Evolutionary conservation across 2,329 filamentous ascomycete genomes (phyloP).

Genomic region (Hortaea sp.): DNA sequence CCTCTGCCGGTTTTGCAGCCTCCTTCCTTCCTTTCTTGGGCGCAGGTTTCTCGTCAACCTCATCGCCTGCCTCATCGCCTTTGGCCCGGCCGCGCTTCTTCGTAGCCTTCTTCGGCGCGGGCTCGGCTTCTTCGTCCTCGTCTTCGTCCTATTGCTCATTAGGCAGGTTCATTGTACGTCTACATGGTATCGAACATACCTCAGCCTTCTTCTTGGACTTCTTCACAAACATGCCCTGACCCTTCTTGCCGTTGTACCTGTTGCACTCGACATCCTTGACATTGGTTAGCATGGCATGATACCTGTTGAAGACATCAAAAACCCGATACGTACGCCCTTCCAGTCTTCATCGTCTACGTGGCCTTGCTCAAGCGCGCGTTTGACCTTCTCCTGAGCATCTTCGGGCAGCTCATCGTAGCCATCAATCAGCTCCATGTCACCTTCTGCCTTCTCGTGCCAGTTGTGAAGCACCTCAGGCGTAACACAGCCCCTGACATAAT

Average conservation of each 20-base stretch:
- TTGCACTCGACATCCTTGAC: constrained; percentile 65
- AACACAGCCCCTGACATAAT: constrained; percentile 66
- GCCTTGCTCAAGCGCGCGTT: constrained; percentile 60
- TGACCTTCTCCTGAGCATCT: constrained; percentile 63
- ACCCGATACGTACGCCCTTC: constrained; percentile 59
- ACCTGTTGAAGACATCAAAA: background rate
- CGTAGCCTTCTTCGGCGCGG: constrained; percentile 5
- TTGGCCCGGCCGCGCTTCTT: constrained; percentile 13
- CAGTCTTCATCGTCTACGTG: constrained; percentile 80
- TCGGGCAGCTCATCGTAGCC: constrained; percentile 67
- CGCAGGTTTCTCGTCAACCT: constrained; percentile 7
- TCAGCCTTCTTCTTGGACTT: constrained; percentile 22
- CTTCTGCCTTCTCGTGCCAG: constrained; percentile 48
- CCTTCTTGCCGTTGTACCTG: constrained; percentile 45
- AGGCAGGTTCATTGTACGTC: too few relatives aligned
- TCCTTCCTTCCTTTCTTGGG: constrained; percentile 10
- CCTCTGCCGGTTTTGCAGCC: constrained; percentile 1
- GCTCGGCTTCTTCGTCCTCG: constrained; percentile 8
- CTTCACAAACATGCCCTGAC: constrained; percentile 23
- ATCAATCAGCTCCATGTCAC: constrained; percentile 60
- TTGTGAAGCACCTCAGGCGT: constrained; percentile 65
- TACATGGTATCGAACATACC: constrained; percentile 7
- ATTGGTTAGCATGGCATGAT: constrained; percentile 5
- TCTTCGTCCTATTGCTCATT: constrained; percentile 18
- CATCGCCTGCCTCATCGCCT: constrained; percentile 11